These are phyloP conservation scores for Penicillium sp. DNA, from an alignment of 2,329 filamentous ascomycete species.

Conservation along the genomic window DNA sequence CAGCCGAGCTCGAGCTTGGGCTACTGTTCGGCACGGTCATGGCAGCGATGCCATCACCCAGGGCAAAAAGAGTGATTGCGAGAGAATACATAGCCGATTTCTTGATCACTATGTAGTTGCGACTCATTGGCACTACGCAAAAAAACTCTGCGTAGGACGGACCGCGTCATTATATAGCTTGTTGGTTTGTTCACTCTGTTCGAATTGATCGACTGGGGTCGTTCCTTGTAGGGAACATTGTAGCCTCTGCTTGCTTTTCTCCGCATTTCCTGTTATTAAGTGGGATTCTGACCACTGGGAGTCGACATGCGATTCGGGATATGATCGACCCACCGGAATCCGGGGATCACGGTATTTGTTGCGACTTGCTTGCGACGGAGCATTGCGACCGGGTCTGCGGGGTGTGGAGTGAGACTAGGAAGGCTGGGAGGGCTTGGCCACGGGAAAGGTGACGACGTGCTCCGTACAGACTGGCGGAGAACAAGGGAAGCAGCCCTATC, in stretches of 20 bases:
- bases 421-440: background rate
- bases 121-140: background rate
- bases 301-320: background rate
- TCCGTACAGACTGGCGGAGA: background rate
- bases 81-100: background rate
- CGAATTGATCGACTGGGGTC: background rate
- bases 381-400: background rate
- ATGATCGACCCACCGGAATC: background rate
- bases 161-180: background rate
- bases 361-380: background rate
- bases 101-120: background rate
- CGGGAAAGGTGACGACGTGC: background rate
- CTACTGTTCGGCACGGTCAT: background rate
- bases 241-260: background rate
- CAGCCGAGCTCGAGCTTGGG: constrained; percentile 3
- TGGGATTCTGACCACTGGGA: background rate
- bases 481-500: background rate
- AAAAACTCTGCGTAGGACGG: background rate
- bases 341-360: background rate
- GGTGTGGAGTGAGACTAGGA: background rate
- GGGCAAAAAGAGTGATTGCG: constrained; percentile 5
- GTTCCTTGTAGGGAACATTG: background rate
- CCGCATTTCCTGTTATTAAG: background rate
- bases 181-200: background rate
- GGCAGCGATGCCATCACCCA: constrained; percentile 5